phyloP scores from a whole-genome alignment of 2,329 filamentous ascomycete genomes.

The Ceratocystis papillata region DNA sequence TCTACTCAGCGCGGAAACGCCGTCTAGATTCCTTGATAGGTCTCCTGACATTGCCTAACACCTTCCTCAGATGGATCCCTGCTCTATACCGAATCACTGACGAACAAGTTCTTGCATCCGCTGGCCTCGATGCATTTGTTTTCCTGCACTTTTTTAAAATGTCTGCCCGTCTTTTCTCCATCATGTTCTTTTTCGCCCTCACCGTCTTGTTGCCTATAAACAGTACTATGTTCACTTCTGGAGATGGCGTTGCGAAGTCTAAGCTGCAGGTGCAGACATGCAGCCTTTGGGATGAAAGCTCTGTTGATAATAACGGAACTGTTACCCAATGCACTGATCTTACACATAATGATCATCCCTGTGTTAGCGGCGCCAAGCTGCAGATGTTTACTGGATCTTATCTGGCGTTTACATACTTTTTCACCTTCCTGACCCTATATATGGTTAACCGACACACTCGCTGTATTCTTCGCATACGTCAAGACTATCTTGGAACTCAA shows the following conservation, averaged over 20 bases:
- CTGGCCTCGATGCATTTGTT: too few relatives aligned
- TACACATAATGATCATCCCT: constrained; percentile 27
- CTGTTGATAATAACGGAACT: constrained; percentile 22
- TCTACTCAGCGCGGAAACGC: too few relatives aligned
- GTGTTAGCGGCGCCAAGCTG: constrained; percentile 23
- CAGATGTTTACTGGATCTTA: constrained; percentile 75
- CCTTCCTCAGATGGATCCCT: too few relatives aligned
- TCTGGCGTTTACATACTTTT: constrained; percentile 87
- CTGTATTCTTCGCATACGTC: constrained; percentile 72
- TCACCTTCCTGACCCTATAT: constrained; percentile 70
- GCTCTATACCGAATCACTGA: too few relatives aligned
- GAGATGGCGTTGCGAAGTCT: constrained; percentile 14
- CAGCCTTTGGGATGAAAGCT: constrained; percentile 6
- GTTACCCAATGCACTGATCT: constrained; percentile 28
- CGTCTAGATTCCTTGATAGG: too few relatives aligned
- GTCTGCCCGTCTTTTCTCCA: too few relatives aligned
- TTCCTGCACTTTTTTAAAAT: too few relatives aligned
- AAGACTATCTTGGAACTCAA: constrained; percentile 85
- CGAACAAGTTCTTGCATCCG: too few relatives aligned
- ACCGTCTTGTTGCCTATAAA: constrained; percentile 80
- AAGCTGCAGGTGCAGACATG: constrained; percentile 7
- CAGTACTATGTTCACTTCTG: constrained; percentile 42
- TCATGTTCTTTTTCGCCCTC: too few relatives aligned
- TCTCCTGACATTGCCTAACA: too few relatives aligned
- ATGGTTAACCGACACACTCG: constrained; percentile 74